Conservation (phyloP, 2,329 filamentous ascomycete species). For the Curvularia lunata region DNA sequence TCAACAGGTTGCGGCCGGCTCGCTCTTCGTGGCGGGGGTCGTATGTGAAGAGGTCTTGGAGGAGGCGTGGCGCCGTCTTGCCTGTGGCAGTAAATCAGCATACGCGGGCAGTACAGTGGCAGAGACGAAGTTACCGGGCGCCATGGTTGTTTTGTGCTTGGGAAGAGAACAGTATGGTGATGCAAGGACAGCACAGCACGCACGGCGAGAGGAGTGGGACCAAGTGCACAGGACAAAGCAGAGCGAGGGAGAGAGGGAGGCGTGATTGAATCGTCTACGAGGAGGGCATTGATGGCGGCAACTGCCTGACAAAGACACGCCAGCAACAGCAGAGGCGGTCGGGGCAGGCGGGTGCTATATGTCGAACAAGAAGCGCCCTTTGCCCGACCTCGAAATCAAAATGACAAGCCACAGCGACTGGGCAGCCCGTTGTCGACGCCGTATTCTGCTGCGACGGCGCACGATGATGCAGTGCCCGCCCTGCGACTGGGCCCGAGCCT, state of each 20-base stretch:
- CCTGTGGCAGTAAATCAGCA: slow-evolving; percentile 44
- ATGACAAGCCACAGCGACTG: background rate
- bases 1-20: slow-evolving; percentile 62
- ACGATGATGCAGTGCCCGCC: slow-evolving; percentile 17
- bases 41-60: slow-evolving; percentile 60
- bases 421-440: background rate
- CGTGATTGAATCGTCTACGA: slow-evolving; percentile 23
- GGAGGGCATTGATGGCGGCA: slow-evolving; percentile 28
- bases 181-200: slow-evolving; percentile 8
- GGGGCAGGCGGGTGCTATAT: background rate
- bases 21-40: slow-evolving; percentile 56
- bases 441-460: slow-evolving; percentile 7
- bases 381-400: background rate
- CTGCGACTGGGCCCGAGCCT: background rate
- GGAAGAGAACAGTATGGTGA: slow-evolving; percentile 8
- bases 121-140: slow-evolving; percentile 30
- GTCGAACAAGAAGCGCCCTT: background rate
- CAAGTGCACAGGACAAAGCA: slow-evolving; percentile 1
- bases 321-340: background rate
- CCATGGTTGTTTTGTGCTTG: slow-evolving; percentile 21
- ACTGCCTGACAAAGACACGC: slow-evolving; percentile 12
- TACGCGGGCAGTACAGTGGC: background rate
- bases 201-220: slow-evolving; percentile 11
- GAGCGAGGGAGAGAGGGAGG: slow-evolving; percentile 9
- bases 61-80: slow-evolving; percentile 59